phyloP scores from a whole-genome alignment of 2,329 filamentous ascomycete species.

The Venturia oleaginea region DNA sequence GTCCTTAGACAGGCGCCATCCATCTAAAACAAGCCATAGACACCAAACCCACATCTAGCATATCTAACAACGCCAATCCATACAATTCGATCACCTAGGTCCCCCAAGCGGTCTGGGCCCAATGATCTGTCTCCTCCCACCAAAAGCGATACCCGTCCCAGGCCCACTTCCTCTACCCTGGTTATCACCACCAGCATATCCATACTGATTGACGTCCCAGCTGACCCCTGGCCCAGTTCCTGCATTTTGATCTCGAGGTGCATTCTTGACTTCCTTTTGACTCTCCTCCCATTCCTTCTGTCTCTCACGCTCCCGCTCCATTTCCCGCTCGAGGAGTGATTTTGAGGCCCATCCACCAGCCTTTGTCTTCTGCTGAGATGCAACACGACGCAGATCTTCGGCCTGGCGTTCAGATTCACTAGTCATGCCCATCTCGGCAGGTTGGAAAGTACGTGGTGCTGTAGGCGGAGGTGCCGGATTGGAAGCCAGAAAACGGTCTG shows the following conservation, averaged over 20 bases:
- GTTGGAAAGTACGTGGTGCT: constrained; percentile 31
- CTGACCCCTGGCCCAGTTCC: constrained; percentile 59
- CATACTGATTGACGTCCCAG: constrained; percentile 72
- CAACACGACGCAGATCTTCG: constrained; percentile 51
- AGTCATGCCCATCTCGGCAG: constrained; percentile 46
- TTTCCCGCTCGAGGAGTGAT: constrained; percentile 67
- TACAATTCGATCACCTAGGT: neutral
- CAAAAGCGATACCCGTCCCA: constrained; percentile 53
- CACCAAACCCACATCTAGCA: neutral
- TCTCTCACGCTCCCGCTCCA: constrained; percentile 68
- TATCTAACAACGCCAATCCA: neutral
- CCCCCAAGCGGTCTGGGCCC: constrained; percentile 52
- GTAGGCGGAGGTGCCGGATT: constrained; percentile 43
- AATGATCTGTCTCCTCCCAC: constrained; percentile 67
- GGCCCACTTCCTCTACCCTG: constrained; percentile 56
- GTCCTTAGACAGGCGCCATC: neutral
- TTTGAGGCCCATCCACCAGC: constrained; percentile 56
- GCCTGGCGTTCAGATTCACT: constrained; percentile 52
- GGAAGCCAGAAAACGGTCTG: constrained; percentile 48
- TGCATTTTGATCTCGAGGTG: constrained; percentile 45
- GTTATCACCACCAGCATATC: constrained; percentile 65
- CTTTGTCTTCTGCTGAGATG: constrained; percentile 52
- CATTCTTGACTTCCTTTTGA: constrained; percentile 55
- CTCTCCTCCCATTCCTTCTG: constrained; percentile 73
- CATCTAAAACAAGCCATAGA: neutral